phyloP scores from a whole-genome alignment of 768 basidiomycete genomes.

The Leccinum disarticulatum region DNA sequence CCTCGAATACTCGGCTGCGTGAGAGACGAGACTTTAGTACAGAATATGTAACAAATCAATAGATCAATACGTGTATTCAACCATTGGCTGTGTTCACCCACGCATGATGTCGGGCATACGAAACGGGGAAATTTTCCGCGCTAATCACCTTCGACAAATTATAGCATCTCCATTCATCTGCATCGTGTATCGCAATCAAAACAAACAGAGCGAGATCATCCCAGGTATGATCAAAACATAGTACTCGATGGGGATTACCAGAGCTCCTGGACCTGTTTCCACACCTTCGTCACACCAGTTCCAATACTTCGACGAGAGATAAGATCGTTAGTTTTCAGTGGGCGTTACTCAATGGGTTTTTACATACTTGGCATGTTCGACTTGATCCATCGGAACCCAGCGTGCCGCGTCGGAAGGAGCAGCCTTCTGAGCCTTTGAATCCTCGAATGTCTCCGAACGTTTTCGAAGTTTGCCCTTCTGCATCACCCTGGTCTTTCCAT shows the following conservation, averaged over 20 bases:
- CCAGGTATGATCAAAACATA: background rate
- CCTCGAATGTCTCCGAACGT: slow-evolving; percentile 10
- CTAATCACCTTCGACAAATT: background rate
- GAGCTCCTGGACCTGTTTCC: slow-evolving; percentile 50
- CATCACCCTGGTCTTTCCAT: slow-evolving; percentile 6
- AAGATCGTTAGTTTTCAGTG: background rate
- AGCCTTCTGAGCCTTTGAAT: slow-evolving; percentile 9
- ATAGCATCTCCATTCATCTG: background rate
- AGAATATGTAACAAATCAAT: background rate
- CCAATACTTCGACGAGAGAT: slow-evolving; percentile 50
- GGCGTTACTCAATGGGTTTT: background rate
- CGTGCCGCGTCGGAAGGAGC: slow-evolving; percentile 25
- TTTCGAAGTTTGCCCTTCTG: slow-evolving; percentile 17
- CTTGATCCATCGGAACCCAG: slow-evolving; percentile 58
- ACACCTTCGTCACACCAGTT: slow-evolving; percentile 74
- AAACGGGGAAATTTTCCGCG: background rate
- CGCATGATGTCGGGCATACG: slow-evolving; percentile 6
- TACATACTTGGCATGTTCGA: slow-evolving; percentile 62
- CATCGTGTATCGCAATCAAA: slow-evolving; percentile 2
- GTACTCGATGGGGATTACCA: slow-evolving; percentile 14
- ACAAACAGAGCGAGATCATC: background rate
- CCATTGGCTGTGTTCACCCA: slow-evolving; percentile 18
- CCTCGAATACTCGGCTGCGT: slow-evolving; percentile 26
- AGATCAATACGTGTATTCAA: background rate
- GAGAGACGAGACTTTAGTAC: background rate